A percentile compares a stretch with the other conserved stretches of the same genome.
These are phyloP conservation scores for Fusarium tuaranense DNA, from an alignment of 2,329 filamentous ascomycete species.

Conservation along the genomic window DNA sequence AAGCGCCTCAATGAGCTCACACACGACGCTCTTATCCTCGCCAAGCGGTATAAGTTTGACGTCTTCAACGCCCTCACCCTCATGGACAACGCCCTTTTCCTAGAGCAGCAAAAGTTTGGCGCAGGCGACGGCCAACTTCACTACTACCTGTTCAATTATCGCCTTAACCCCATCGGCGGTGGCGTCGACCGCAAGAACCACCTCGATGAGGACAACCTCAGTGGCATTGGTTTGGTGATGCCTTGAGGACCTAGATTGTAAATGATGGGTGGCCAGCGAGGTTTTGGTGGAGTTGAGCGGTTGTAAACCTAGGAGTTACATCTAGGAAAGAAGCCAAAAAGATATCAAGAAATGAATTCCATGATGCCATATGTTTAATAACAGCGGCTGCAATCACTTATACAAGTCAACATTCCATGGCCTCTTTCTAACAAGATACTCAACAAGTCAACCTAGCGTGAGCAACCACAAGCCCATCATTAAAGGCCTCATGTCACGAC, in stretches of 20 bases:
- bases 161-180: slow-evolving; percentile 84
- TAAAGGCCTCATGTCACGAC: neutral
- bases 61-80: slow-evolving; percentile 96
- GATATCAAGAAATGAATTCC: slow-evolving; percentile 16
- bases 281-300: slow-evolving; percentile 7
- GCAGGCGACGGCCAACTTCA: slow-evolving; percentile 94
- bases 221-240: slow-evolving; percentile 92
- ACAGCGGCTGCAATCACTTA: slow-evolving; percentile 12
- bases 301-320: neutral
- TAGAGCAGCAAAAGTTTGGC: slow-evolving; percentile 94
- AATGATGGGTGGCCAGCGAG: neutral
- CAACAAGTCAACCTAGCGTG: neutral
- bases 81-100: slow-evolving; percentile 93
- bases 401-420: slow-evolving; percentile 1
- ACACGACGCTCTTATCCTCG: slow-evolving; percentile 87
- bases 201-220: slow-evolving; percentile 81
- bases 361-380: slow-evolving; percentile 14
- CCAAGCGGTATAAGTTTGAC: slow-evolving; percentile 87
- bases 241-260: slow-evolving; percentile 40
- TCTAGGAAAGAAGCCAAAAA: neutral
- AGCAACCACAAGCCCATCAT: neutral
- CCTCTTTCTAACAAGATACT: neutral
- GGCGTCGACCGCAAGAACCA: slow-evolving; percentile 85
- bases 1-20: slow-evolving; percentile 83
- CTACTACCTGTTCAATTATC: slow-evolving; percentile 98